These are phyloP conservation scores for Fagopyrum tataricum DNA, from an alignment of 148 eudicot genomes.

Conservation along the genomic window DNA sequence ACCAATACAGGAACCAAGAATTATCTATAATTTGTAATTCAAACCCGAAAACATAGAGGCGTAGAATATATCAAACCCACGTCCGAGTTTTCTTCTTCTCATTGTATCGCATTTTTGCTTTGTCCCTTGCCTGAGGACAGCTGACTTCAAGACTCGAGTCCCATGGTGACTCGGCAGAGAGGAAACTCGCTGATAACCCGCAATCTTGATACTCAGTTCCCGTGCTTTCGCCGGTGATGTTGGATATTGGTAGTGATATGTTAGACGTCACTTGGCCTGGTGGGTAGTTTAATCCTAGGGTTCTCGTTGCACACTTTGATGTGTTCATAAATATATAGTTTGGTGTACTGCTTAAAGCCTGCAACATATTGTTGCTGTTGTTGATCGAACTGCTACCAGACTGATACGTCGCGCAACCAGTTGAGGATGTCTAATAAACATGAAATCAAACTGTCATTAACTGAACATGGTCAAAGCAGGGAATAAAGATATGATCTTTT, in stretches of 20 bases:
- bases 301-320: conserved; percentile 23
- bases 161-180: conserved; percentile 45
- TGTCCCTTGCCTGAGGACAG: conserved; percentile 44
- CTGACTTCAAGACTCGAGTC: conserved; percentile 35
- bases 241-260: conserved; percentile 37
- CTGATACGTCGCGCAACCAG: conserved; percentile 25
- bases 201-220: conserved; percentile 53
- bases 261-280: conserved; percentile 23
- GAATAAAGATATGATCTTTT: too few relatives aligned
- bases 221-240: conserved; percentile 41
- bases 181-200: conserved; percentile 38
- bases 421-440: conserved; percentile 29
- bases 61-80: conserved; percentile 29
- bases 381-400: conserved; percentile 20
- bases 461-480: too few relatives aligned
- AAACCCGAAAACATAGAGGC: too few relatives aligned
- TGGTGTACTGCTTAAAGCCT: conserved; percentile 21
- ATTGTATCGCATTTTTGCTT: conserved; percentile 67
- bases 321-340: conserved; percentile 29
- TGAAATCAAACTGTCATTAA: too few relatives aligned
- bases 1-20: background rate
- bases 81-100: conserved; percentile 62
- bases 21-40: too few relatives aligned
- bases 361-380: conserved; percentile 20
- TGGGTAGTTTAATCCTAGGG: conserved; percentile 25